A percentile compares a stretch with the other conserved stretches of the same genome.
Conservation (phyloP, 176 grass and related monocot species). For the Coix lacrymajobi region DNA sequence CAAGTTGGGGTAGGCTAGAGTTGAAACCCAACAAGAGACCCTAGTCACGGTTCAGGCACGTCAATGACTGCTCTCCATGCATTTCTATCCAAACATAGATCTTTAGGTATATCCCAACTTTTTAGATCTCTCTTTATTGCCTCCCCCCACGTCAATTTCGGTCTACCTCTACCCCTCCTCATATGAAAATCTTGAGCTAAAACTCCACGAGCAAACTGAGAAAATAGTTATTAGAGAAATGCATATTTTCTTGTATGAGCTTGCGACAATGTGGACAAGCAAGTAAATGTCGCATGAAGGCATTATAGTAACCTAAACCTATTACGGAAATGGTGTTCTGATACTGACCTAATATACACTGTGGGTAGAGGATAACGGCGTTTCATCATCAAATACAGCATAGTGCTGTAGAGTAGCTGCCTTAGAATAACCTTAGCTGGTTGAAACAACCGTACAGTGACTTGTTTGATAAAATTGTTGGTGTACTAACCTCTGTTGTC, state of each 20-base stretch:
- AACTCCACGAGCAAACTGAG: too few relatives aligned
- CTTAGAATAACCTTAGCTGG: background rate
- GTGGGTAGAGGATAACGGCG: background rate
- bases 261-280: background rate
- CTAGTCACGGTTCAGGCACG: too few relatives aligned
- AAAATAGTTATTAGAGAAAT: background rate
- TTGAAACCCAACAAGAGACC: too few relatives aligned
- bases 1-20: too few relatives aligned
- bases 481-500: background rate
- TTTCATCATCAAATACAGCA: background rate
- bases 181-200: too few relatives aligned
- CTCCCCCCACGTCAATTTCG: too few relatives aligned
- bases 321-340: background rate
- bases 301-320: background rate
- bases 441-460: background rate
- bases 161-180: too few relatives aligned
- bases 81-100: too few relatives aligned
- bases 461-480: conserved; percentile 7
- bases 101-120: too few relatives aligned
- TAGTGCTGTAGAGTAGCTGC: background rate
- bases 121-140: too few relatives aligned
- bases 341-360: background rate
- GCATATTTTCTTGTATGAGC: background rate
- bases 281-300: background rate
- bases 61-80: too few relatives aligned